Conservation (phyloP, 2,329 filamentous ascomycete species). For the Beauveria varroae region DNA sequence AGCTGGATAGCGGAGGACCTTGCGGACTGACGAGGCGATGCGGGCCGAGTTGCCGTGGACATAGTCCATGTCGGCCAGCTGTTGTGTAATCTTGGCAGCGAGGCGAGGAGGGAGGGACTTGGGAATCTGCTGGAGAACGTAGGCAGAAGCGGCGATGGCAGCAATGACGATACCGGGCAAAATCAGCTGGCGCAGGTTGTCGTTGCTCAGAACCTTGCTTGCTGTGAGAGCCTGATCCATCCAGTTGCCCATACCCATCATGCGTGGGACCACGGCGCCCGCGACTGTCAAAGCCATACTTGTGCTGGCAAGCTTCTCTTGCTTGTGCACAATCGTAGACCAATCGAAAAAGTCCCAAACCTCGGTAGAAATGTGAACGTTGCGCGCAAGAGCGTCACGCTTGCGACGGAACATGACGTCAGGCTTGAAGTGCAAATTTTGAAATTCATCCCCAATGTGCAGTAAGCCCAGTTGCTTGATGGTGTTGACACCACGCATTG, state of each 20-base stretch:
- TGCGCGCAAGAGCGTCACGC: conserved; percentile 70
- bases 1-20: conserved; percentile 80
- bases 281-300: conserved; percentile 91
- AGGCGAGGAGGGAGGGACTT: conserved; percentile 81
- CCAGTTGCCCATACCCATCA: conserved; percentile 81
- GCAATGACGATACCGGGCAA: conserved; percentile 69
- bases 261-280: conserved; percentile 72
- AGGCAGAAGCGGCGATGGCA: conserved; percentile 71
- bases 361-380: conserved; percentile 83
- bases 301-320: conserved; percentile 91
- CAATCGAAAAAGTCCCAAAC: conserved; percentile 91
- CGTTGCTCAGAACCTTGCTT: conserved; percentile 70
- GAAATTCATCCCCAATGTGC: conserved; percentile 82
- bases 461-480: conserved; percentile 85
- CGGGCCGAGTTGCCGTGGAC: conserved; percentile 81
- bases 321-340: conserved; percentile 71
- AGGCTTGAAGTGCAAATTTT: conserved; percentile 77
- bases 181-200: conserved; percentile 72
- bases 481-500: conserved; percentile 71
- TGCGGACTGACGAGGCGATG: conserved; percentile 78
- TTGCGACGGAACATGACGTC: conserved; percentile 91
- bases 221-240: conserved; percentile 79
- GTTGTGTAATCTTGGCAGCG: conserved; percentile 72
- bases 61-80: conserved; percentile 80
- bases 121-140: conserved; percentile 80